Base-by-base conservation (phyloP, 495 filamentous ascomycete species). In the Penicillium coprophilum region DNA sequence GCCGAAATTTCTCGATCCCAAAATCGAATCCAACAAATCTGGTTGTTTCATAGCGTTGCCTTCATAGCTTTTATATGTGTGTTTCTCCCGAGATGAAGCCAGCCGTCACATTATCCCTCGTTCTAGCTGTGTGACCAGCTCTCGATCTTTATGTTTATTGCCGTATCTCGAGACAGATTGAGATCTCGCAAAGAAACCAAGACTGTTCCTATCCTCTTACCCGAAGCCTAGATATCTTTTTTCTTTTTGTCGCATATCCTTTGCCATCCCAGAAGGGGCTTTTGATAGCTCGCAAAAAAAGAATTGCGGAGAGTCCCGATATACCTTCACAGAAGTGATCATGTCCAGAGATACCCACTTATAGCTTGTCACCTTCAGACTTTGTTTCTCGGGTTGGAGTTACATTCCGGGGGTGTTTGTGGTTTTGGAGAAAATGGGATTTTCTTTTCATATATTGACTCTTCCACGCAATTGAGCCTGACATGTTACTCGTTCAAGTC, bases 191-290 rank as follows among this genome's bases (percentile, higher is more conserved):
- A 51, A 24, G 23, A 24, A 45, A 46, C 28, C 51, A 53, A 53
- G 9, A 50, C 19, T 41, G 40, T 21, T 36, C 11, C 21, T 21
- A 30, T 46, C 47, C 45, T 31, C 13, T 47, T 44, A 30, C 12
- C 30, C 31, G 8, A 24, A 46, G 17, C 41, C 51, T 61, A 58
- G 55, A 27, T 55, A 34, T 62, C 55, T 46, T 41, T 39, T 23
- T 2, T 38, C 23, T 56, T 20, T 2, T 50, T 10, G 20, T 45
- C 12, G 39, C 24, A 11, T 34, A 30, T 40, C 23, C 10, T 32
- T 24, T 17, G 12, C 34, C 30, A 30, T 28, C 38, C 32, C n/a
- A 24, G 11, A 36, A 46, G 21, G 7, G 12, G 36, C 19, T 11
- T 40, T 30, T 9, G 11, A 30, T 27, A 38, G 13, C 17, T 20